Evolutionary conservation across 768 basidiomycete genomes (phyloP).

Genomic region (Tubosaeta brunneosetosa): DNA sequence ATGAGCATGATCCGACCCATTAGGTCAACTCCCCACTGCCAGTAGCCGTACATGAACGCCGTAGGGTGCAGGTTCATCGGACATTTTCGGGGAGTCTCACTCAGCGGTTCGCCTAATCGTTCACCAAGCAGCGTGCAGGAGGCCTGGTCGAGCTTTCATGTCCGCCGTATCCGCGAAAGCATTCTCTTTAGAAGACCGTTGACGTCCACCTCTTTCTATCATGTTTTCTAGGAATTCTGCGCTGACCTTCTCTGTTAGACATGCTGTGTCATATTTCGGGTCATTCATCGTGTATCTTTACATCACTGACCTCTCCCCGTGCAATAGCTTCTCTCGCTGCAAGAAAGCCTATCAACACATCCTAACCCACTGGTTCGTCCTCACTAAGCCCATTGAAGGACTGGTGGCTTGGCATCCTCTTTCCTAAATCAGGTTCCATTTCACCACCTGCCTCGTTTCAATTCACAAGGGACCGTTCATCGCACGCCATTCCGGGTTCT

Average conservation of each 20-base stretch:
- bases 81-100: slow-evolving; percentile 2
- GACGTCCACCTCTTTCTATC: slow-evolving; percentile 18
- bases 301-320: slow-evolving; percentile 17
- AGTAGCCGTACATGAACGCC: background rate
- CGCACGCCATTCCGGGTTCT: slow-evolving; percentile 9
- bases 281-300: slow-evolving; percentile 23
- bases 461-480: slow-evolving; percentile 6
- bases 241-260: slow-evolving; percentile 9
- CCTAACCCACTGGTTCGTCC: slow-evolving; percentile 12
- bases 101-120: slow-evolving; percentile 21
- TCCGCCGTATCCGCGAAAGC: slow-evolving; percentile 21
- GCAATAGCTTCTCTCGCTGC: slow-evolving; percentile 12
- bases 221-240: slow-evolving; percentile 15
- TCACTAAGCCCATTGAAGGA: slow-evolving; percentile 18
- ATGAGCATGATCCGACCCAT: background rate
- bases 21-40: slow-evolving; percentile 2
- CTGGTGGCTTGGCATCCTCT: slow-evolving; percentile 6
- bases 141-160: slow-evolving; percentile 20
- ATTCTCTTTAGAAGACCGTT: slow-evolving; percentile 20
- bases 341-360: slow-evolving; percentile 5
- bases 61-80: slow-evolving; percentile 13
- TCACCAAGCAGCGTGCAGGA: slow-evolving; percentile 15
- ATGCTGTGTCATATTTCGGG: slow-evolving; percentile 16
- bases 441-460: slow-evolving; percentile 20
- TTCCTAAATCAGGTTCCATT: slow-evolving; percentile 15